A percentile compares a stretch with the other conserved stretches of the same genome.
Evolutionary conservation across 768 basidiomycete species (phyloP).

Genomic region (Phylloporus sp.): DNA sequence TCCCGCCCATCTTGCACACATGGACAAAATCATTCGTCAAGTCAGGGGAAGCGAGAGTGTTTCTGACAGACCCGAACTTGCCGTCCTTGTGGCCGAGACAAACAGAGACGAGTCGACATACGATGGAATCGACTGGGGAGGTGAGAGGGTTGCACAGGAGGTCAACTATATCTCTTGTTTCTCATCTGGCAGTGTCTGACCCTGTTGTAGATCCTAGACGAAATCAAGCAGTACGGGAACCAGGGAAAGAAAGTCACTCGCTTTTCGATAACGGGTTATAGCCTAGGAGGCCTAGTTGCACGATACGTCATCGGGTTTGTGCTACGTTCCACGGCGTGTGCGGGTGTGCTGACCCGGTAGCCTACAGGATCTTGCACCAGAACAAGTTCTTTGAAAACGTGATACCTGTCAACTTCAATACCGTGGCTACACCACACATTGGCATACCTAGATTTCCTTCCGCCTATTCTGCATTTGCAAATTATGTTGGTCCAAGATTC

Average conservation of each 20-base stretch:
- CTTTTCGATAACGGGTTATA: conserved; percentile 77
- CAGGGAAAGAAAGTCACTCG: conserved; percentile 57
- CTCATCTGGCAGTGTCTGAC: conserved; percentile 2
- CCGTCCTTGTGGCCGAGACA: conserved; percentile 61
- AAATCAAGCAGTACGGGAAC: conserved; percentile 48
- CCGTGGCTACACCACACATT: conserved; percentile 80
- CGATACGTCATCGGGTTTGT: conserved; percentile 72
- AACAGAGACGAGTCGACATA: conserved; percentile 68
- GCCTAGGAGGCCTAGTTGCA: conserved; percentile 76
- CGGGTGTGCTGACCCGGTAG: conserved; percentile 3
- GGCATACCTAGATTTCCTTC: conserved; percentile 67
- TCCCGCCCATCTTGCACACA: conserved; percentile 58
- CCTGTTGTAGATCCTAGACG: conserved; percentile 47
- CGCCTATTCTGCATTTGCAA: conserved; percentile 49
- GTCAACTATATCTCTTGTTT: conserved; percentile 34
- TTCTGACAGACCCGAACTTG: conserved; percentile 42
- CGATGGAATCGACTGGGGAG: conserved; percentile 83
- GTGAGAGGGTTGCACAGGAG: conserved; percentile 77
- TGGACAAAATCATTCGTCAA: conserved; percentile 51
- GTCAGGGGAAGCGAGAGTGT: conserved; percentile 30
- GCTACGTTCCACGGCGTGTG: not conserved
- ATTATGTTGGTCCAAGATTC: conserved; percentile 60
- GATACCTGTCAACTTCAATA: conserved; percentile 75
- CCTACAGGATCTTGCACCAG: conserved; percentile 57
- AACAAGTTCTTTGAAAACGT: conserved; percentile 69